Conservation (phyloP, 2,329 filamentous ascomycete genomes). For the Lachnellula willkommii region DNA sequence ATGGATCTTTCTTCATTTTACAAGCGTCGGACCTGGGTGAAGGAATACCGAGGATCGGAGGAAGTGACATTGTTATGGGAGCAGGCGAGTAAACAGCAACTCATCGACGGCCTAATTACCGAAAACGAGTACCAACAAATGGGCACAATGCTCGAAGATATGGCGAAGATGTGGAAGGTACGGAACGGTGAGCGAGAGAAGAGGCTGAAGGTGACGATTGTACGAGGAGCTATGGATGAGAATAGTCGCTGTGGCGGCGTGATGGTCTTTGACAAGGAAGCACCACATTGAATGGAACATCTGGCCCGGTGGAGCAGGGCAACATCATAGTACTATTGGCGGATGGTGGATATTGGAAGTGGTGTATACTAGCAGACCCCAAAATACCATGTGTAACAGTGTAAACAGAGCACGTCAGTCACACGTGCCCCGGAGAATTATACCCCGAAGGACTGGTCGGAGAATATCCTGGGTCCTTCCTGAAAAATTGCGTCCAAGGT, state of each 20-base stretch:
- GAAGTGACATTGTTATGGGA: neutral
- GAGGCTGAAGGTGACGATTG: neutral
- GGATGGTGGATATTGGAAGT: too few species aligned
- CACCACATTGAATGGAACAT: too few species aligned
- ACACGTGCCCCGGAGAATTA: too few species aligned
- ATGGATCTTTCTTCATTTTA: neutral
- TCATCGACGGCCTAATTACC: too few species aligned
- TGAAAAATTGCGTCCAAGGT: neutral
- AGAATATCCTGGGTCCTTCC: neutral
- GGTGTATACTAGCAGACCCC: too few species aligned
- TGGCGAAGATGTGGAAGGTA: neutral
- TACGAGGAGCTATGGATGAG: neutral
- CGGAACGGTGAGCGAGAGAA: too few species aligned
- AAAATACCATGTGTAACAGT: too few species aligned
- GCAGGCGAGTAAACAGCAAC: neutral
- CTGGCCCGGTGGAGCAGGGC: too few species aligned
- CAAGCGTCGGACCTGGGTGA: neutral
- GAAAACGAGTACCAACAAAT: too few species aligned
- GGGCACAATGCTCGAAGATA: neutral
- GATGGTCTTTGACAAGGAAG: neutral
- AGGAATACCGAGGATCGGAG: neutral
- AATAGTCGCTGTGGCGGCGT: neutral
- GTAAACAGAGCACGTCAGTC: too few species aligned
- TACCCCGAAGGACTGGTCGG: too few species aligned
- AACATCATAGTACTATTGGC: too few species aligned